Evolutionary conservation across 768 basidiomycete genomes (phyloP), one percentile per base, ranked within the genome.

Genomic region (Calvatia gigantea): DNA sequence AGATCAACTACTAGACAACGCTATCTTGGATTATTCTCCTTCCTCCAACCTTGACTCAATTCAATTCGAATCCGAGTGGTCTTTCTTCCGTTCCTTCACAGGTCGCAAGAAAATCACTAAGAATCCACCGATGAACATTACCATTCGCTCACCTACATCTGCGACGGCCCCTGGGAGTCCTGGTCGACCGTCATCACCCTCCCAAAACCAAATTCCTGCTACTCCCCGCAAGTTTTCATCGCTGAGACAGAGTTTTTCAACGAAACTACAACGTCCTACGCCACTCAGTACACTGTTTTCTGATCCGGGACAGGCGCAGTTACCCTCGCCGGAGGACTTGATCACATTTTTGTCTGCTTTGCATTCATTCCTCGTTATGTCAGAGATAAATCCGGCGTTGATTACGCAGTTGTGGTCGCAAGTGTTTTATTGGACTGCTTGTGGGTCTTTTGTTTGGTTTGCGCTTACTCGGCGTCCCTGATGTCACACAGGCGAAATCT

Each of bases 41-140:
- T 75, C 88, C 1, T 81, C 83, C 3, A 87, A 89, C 62, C 85
- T 93, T 52, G 91, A 90, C 49, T 79, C 83, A 28, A 76, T 98
- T 17, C 87, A 92, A 60, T 99, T 98, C 64, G 95, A 98, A 70
- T 94, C 92, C 4, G 97, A 98, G 51, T 99, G 97, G 97, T 86
- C 88, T 0, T 89, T 93, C 66, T 71, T 92, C 17, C 81, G 89
- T n/a, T 78, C 89, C 6, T 88, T 92, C 62, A 75, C 75, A 23
- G 69, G 74, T 28, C 87, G 86, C 66, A 86, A 81, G 66, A 89
- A 84, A 67, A 65, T 67, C 15, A 59, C 68, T 32, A 54, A 15
- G 6, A 33, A 50, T n/a, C 2, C 35, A 6, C 23, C 23, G 17
- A 17, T 29, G 4, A 51, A 71, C 17, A 23, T 54, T 8, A 44